Conservation (phyloP, 768 basidiomycete genomes). For the Paxillus ammoniavirescens region DNA sequence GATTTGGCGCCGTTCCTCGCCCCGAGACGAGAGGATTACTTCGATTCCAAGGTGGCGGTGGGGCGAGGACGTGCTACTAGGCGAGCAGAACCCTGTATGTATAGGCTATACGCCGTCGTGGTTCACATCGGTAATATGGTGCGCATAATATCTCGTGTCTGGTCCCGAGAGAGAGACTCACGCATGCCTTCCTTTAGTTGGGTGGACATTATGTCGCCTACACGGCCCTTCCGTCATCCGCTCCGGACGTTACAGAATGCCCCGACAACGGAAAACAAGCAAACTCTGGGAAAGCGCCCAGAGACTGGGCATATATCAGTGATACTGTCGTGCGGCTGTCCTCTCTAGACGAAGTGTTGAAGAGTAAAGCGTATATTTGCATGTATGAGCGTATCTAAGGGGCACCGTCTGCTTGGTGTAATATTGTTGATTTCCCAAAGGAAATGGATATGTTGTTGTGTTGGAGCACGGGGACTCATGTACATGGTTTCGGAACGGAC, state of each 20-base stretch:
- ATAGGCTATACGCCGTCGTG: slow-evolving; percentile 76
- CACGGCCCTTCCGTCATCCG: slow-evolving; percentile 59
- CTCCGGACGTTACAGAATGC: slow-evolving; percentile 6
- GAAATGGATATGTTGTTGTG: neutral
- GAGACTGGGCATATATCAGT: slow-evolving; percentile 92
- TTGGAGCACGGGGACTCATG: neutral
- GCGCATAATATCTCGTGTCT: slow-evolving; percentile 22
- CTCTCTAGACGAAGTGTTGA: slow-evolving; percentile 84
- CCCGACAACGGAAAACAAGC: slow-evolving; percentile 11
- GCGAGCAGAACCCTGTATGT: slow-evolving; percentile 49
- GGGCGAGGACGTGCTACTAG: slow-evolving; percentile 21
- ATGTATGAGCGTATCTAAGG: slow-evolving; percentile 78
- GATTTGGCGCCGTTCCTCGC: slow-evolving; percentile 87
- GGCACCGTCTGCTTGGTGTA: neutral
- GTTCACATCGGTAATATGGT: slow-evolving; percentile 90
- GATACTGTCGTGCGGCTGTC: slow-evolving; percentile 83
- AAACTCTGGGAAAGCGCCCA: slow-evolving; percentile 3
- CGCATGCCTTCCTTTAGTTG: slow-evolving; percentile 44
- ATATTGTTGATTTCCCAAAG: no score
- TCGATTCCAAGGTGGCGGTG: slow-evolving; percentile 37
- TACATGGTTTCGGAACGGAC: neutral
- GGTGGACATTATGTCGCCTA: slow-evolving; percentile 91
- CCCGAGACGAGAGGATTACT: slow-evolving; percentile 72
- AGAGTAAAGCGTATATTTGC: slow-evolving; percentile 89
- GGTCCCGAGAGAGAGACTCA: neutral